A percentile compares a stretch with the other conserved stretches of the same genome.
Conservation (phyloP, 2,329 filamentous ascomycete genomes). For the Teratosphaeria destructans region DNA sequence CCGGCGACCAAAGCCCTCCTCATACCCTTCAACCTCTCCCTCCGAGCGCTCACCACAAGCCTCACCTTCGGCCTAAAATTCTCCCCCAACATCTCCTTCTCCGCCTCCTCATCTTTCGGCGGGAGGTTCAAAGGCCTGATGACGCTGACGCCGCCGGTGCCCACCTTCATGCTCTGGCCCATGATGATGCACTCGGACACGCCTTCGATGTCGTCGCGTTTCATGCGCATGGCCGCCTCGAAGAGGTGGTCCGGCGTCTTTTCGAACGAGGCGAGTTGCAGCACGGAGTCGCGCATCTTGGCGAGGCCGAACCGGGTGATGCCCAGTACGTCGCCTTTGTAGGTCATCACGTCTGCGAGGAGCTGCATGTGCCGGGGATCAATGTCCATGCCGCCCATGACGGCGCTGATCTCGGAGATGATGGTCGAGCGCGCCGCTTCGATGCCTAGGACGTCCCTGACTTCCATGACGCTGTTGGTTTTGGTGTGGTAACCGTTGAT, state of each 20-base stretch:
- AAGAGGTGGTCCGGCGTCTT: constrained; percentile 98
- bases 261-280: constrained; percentile 92
- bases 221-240: constrained; percentile 84
- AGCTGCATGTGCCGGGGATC: constrained; percentile 97
- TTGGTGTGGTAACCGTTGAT: constrained; percentile 66
- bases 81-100: constrained; percentile 1
- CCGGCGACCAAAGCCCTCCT: constrained; percentile 4
- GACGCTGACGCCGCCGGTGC: constrained; percentile 86
- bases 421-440: constrained; percentile 89
- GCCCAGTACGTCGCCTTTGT: constrained; percentile 91
- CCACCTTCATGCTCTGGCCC: constrained; percentile 86
- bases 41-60: neutral
- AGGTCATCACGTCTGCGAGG: constrained; percentile 96
- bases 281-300: constrained; percentile 89
- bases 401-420: constrained; percentile 71
- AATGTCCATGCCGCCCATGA: constrained; percentile 92
- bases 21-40: constrained; percentile 5
- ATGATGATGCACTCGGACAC: constrained; percentile 97
- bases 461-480: constrained; percentile 87
- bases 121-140: constrained; percentile 62
- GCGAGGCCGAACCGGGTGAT: constrained; percentile 93
- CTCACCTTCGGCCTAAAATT: constrained; percentile 3
- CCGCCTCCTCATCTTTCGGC: constrained; percentile 38
- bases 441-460: constrained; percentile 77
- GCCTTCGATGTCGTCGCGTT: constrained; percentile 83